phyloP scores from a whole-genome alignment of 345 rosid species.

The Murraya koenigii region DNA sequence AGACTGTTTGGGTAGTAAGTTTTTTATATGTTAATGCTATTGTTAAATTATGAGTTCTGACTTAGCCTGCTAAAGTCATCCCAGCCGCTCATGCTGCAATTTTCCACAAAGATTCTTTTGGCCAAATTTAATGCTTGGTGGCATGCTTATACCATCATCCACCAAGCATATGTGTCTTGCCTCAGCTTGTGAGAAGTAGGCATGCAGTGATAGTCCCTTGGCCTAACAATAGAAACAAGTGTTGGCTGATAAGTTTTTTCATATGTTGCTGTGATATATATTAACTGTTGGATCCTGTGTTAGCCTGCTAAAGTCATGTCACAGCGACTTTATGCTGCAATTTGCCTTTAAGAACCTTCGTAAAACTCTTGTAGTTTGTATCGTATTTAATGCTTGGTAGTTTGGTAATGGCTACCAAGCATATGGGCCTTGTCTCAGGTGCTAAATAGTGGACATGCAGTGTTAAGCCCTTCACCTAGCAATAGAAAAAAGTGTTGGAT shows the following conservation, averaged over 20 bases:
- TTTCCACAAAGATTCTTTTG: too few relatives aligned
- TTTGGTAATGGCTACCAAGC: background rate
- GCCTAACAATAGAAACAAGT: background rate
- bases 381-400: too few relatives aligned
- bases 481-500: background rate
- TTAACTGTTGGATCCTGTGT: background rate
- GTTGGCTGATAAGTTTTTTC: too few relatives aligned
- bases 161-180: background rate
- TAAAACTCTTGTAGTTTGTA: too few relatives aligned
- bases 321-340: too few relatives aligned
- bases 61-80: too few relatives aligned
- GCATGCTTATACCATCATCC: too few relatives aligned
- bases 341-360: too few relatives aligned
- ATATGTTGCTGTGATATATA: background rate
- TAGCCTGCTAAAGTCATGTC: too few relatives aligned
- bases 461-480: background rate
- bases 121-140: too few relatives aligned
- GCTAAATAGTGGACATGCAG: background rate
- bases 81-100: too few relatives aligned
- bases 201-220: background rate
- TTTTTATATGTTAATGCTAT: background rate
- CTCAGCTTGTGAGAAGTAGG: background rate
- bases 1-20: background rate
- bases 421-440: background rate
- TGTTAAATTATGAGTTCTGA: too few relatives aligned